Conservation (phyloP, 108 stramenopile species). For the Hondaea fermentalgiana region DNA sequence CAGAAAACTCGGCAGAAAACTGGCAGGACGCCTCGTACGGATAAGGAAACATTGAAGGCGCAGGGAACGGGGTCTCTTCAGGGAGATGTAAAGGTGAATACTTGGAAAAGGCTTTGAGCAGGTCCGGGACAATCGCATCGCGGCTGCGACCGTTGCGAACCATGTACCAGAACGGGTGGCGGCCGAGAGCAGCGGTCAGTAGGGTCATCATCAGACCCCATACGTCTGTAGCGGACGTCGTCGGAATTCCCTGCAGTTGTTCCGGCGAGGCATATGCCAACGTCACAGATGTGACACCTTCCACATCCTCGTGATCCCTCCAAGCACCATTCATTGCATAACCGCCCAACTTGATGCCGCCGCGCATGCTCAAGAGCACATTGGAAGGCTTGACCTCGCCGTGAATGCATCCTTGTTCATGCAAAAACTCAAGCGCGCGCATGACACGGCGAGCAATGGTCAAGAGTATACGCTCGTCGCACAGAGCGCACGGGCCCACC, state of each 20-base stretch:
- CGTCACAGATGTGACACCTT: neutral
- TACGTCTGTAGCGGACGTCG: neutral
- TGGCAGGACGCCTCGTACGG: neutral
- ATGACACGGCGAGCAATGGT: neutral
- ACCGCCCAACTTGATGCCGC: neutral
- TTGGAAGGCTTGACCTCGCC: neutral
- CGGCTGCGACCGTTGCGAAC: neutral
- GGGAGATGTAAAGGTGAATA: neutral
- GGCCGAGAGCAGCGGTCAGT: neutral
- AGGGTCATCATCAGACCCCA: neutral
- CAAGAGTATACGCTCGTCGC: neutral
- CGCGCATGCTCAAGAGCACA: neutral
- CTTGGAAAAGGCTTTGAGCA: neutral
- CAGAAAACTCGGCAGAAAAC: neutral
- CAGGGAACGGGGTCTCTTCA: neutral
- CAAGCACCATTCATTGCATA: neutral
- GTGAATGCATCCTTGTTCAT: neutral
- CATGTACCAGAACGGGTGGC: neutral
- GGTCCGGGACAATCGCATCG: neutral
- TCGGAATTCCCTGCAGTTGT: neutral
- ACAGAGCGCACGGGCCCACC: neutral
- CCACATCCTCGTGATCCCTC: neutral
- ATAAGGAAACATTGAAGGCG: neutral
- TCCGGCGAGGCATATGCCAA: neutral
- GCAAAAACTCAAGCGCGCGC: neutral